A percentile compares a stretch with the other conserved stretches of the same genome.
Conservation (phyloP, 306 rosid genomes). For the Pueraria montana region DNA sequence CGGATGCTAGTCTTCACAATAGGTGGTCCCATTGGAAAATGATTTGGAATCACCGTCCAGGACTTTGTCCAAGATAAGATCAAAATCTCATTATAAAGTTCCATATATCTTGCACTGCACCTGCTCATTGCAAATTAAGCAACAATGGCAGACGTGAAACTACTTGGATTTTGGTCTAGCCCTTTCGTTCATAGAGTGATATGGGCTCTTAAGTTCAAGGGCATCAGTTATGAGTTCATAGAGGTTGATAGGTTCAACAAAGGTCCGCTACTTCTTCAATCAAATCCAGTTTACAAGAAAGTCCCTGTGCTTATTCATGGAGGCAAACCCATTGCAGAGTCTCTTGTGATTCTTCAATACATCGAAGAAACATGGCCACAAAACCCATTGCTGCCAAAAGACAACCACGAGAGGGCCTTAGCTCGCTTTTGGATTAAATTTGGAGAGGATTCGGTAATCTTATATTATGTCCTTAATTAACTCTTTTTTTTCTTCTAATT, state of each 20-base stretch:
- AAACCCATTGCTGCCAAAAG: slow-evolving; percentile 54
- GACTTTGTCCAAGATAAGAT: background rate
- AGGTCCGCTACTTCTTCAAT: slow-evolving; percentile 51
- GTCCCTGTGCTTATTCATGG: slow-evolving; percentile 65
- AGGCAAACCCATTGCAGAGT: slow-evolving; percentile 56
- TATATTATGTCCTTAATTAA: no score
- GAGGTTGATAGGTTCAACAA: slow-evolving; percentile 54
- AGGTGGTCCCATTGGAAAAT: no score
- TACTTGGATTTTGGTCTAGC: slow-evolving; percentile 63
- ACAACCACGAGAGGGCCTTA: slow-evolving; percentile 53
- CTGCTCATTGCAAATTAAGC: background rate
- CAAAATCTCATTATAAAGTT: background rate
- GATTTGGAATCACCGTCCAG: no score
- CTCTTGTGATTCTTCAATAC: slow-evolving; percentile 56
- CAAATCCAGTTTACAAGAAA: slow-evolving; percentile 63
- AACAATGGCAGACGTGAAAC: slow-evolving; percentile 51
- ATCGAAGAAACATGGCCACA: slow-evolving; percentile 68
- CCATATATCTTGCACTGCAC: background rate
- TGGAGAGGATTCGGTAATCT: slow-evolving; percentile 58
- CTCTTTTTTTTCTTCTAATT: no score
- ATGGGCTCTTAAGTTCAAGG: slow-evolving; percentile 61
- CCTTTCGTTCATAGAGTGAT: slow-evolving; percentile 57
- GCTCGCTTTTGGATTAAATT: slow-evolving; percentile 66
- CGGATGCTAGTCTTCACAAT: no score
- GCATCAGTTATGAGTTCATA: slow-evolving; percentile 56